Conservation (phyloP, 2,329 filamentous ascomycete genomes). For the Tolypocladium pustulatum region DNA sequence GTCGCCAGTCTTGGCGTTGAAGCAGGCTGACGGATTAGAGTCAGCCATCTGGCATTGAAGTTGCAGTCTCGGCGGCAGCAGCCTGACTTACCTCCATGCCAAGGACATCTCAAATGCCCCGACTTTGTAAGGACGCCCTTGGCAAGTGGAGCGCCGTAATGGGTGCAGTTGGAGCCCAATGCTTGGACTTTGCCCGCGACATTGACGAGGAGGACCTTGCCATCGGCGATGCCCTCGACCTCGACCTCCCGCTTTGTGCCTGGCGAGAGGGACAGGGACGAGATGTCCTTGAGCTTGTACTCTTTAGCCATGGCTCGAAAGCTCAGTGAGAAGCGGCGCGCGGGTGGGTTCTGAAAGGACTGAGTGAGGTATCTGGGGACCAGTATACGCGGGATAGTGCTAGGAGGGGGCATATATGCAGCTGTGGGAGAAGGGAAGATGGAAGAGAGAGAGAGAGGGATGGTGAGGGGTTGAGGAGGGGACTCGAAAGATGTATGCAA, state of each 20-base stretch:
- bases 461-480: not conserved
- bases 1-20: slow-evolving; percentile 79
- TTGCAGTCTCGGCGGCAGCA: not conserved
- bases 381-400: not conserved
- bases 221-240: slow-evolving; percentile 77
- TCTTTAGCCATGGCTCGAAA: slow-evolving; percentile 39
- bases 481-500: not conserved
- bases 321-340: slow-evolving; percentile 14
- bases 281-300: slow-evolving; percentile 66
- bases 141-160: slow-evolving; percentile 84
- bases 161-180: slow-evolving; percentile 72
- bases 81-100: slow-evolving; percentile 69
- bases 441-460: not conserved
- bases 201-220: slow-evolving; percentile 80
- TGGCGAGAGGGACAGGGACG: slow-evolving; percentile 62
- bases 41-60: not conserved
- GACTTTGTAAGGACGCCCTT: slow-evolving; percentile 76
- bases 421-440: not conserved
- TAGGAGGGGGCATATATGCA: not conserved
- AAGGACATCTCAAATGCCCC: slow-evolving; percentile 83
- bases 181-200: slow-evolving; percentile 67
- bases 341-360: not conserved
- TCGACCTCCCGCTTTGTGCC: slow-evolving; percentile 83
- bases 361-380: not conserved
- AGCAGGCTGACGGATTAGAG: slow-evolving; percentile 57